phyloP scores from a whole-genome alignment of 1,284 basidiomycete species.

The Apiotrichum gracile region DNA sequence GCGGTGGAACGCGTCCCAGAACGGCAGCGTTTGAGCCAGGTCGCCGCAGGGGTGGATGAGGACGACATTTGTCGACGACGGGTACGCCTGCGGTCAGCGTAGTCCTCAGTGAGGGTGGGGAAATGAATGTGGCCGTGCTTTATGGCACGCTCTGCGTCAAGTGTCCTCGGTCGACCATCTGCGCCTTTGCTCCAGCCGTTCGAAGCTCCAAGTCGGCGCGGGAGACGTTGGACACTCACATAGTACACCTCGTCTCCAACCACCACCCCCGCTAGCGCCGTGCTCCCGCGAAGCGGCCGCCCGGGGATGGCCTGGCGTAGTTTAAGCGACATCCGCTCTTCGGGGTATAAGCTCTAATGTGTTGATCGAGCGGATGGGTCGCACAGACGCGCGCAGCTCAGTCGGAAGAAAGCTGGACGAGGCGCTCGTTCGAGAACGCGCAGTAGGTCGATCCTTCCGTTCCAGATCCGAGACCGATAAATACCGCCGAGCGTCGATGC shows the following conservation, averaged over 20 bases:
- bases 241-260: constrained; percentile 3
- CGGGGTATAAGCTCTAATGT: no score
- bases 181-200: background rate
- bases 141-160: no score
- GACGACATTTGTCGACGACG: constrained; percentile 34
- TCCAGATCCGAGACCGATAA: no score
- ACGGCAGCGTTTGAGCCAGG: constrained; percentile 32
- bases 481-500: no score
- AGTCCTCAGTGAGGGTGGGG: background rate
- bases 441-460: no score
- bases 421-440: no score
- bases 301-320: constrained; percentile 40
- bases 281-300: constrained; percentile 19
- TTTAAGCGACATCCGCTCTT: constrained; percentile 37
- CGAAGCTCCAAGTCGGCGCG: no score
- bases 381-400: no score
- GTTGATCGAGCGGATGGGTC: no score
- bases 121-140: no score
- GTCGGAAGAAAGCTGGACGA: no score
- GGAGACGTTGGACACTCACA: constrained; percentile 4
- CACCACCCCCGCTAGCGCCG: constrained; percentile 2
- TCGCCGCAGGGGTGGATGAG: constrained; percentile 28
- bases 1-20: constrained; percentile 40
- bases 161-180: background rate
- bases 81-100: constrained; percentile 27